Conservation (phyloP, 345 rosid species). For the Murraya koenigii region DNA sequence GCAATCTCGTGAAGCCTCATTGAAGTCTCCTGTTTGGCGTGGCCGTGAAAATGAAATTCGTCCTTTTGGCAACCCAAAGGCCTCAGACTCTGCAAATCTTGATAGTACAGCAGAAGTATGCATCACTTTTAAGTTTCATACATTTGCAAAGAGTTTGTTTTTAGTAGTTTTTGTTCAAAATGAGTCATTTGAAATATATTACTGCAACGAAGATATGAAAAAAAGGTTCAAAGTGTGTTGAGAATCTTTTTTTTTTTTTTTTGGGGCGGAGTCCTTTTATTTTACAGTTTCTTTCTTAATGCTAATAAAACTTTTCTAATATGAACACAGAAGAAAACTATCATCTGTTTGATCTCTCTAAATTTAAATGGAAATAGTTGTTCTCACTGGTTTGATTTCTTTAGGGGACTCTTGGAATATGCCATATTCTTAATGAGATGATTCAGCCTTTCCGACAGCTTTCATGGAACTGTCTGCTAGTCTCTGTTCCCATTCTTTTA, state of each 20-base stretch:
- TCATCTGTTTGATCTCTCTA: not conserved
- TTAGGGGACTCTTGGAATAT: not conserved
- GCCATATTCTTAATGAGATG: not conserved
- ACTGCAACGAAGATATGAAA: not conserved
- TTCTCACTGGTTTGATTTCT: not conserved
- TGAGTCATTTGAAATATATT: not conserved
- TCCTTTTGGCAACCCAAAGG: constrained; percentile 92
- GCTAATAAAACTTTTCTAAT: not conserved
- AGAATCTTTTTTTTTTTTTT: not conserved
- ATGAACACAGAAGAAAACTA: not conserved
- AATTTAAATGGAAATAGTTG: not conserved
- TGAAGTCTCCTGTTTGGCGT: constrained; percentile 92
- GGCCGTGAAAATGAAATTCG: constrained; percentile 96
- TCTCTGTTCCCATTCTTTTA: not conserved
- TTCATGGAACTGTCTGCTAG: not conserved
- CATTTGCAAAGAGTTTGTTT: not conserved
- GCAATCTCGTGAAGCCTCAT: constrained; percentile 91
- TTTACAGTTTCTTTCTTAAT: not conserved
- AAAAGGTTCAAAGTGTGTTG: not conserved
- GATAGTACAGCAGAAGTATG: constrained; percentile 98
- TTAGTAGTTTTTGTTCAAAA: not conserved
- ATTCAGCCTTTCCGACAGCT: not conserved
- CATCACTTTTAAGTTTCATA: constrained; percentile 8
- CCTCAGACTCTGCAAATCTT: constrained; percentile 96
- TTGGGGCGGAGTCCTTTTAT: not conserved